Evolutionary conservation across 306 rosid genomes (phyloP).

Genomic region (Trifolium pratense): DNA sequence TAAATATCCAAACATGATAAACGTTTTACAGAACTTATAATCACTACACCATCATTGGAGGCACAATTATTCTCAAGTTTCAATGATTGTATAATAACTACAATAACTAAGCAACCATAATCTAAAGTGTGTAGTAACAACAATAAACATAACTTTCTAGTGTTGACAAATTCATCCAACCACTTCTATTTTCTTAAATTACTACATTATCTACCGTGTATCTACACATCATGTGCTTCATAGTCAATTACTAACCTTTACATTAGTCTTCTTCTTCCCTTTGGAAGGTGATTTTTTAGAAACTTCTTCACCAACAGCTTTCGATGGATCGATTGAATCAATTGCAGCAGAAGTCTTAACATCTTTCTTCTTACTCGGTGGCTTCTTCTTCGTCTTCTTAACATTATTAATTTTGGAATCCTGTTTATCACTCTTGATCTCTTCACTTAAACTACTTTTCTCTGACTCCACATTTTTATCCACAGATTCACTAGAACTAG

Average conservation of each 20-base stretch:
- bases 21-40: not conserved
- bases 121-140: too few species aligned
- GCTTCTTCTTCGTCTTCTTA: slow-evolving; percentile 57
- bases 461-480: slow-evolving; percentile 36
- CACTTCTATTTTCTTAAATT: not conserved
- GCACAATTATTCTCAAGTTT: not conserved
- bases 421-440: slow-evolving; percentile 34
- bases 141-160: not conserved
- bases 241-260: slow-evolving; percentile 53
- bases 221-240: not conserved
- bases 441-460: slow-evolving; percentile 32
- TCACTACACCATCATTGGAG: not conserved
- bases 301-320: slow-evolving; percentile 43
- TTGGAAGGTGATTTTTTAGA: slow-evolving; percentile 48
- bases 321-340: not conserved
- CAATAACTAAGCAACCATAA: not conserved
- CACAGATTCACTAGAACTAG: slow-evolving; percentile 34
- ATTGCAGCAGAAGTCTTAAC: slow-evolving; percentile 38
- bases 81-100: slow-evolving; percentile 17
- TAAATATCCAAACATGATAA: not conserved
- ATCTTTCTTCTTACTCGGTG: slow-evolving; percentile 61
- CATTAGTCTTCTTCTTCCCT: slow-evolving; percentile 49
- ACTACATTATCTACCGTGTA: too few species aligned
- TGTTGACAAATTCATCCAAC: not conserved
- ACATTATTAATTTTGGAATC: slow-evolving; percentile 43